Evolutionary conservation across 306 rosid genomes (phyloP).

Genomic region (Malus sylvestris): DNA sequence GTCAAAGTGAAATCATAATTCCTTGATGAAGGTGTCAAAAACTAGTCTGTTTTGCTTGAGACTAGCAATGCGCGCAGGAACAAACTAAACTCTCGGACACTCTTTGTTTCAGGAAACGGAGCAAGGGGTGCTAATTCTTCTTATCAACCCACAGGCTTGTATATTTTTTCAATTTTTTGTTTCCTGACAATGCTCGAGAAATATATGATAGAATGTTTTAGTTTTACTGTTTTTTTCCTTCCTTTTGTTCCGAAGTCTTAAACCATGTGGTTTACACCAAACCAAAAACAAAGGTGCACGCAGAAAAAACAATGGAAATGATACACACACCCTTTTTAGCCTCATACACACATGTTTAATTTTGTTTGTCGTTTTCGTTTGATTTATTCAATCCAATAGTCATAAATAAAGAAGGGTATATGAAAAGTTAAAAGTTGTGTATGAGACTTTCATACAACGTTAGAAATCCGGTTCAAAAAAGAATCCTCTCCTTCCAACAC

Average conservation of each 20-base stretch:
- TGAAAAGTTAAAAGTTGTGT: too few species aligned
- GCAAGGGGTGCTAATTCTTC: neutral
- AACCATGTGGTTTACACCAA: neutral
- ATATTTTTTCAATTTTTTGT: neutral
- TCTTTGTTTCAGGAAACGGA: neutral
- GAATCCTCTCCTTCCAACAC: too few species aligned
- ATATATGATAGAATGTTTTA: neutral
- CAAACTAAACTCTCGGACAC: neutral
- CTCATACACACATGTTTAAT: neutral
- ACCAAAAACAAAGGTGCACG: neutral
- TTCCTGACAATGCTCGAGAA: neutral
- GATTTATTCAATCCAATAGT: too few species aligned
- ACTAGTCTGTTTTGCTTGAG: neutral
- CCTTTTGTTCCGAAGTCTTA: neutral
- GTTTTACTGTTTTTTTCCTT: neutral
- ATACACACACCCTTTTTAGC: too few species aligned
- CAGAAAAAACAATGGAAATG: too few species aligned
- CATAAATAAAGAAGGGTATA: too few species aligned
- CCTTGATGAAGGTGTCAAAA: neutral
- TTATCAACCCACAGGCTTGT: neutral
- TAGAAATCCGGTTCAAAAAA: neutral
- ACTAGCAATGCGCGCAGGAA: neutral
- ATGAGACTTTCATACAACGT: neutral
- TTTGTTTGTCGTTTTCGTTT: fast-evolving
- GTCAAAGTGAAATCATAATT: neutral